These are phyloP conservation scores for Macrophomina tecta DNA, from an alignment of 2,329 filamentous ascomycete species.

Conservation along the genomic window DNA sequence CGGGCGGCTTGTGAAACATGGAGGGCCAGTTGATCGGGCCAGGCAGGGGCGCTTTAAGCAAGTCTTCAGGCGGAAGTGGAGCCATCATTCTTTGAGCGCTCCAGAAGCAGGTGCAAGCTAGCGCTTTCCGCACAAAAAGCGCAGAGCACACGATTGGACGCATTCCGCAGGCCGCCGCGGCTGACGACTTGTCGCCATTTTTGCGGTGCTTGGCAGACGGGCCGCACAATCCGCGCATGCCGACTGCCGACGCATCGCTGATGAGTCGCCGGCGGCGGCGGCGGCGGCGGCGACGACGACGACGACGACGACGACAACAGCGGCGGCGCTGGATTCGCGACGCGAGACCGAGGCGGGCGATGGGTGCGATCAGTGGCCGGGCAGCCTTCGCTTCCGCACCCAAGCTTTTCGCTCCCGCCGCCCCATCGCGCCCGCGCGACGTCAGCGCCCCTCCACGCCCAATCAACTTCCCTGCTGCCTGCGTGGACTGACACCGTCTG, in stretches of 20 bases:
- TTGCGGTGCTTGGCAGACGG: slow-evolving; percentile 3
- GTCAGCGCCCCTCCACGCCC: background rate
- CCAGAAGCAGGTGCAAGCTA: background rate
- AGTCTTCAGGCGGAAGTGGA: slow-evolving; percentile 9
- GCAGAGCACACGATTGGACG: background rate
- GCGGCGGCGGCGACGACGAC: background rate
- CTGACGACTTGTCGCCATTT: slow-evolving; percentile 12
- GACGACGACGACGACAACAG: too few relatives aligned
- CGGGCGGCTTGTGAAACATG: slow-evolving; percentile 8
- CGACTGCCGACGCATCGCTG: background rate
- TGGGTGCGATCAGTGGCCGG: too few relatives aligned
- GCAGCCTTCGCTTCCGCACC: slow-evolving; percentile 4
- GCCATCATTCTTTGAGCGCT: slow-evolving; percentile 7
- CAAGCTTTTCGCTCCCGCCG: slow-evolving; percentile 21
- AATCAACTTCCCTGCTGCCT: slow-evolving; percentile 6
- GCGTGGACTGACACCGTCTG: slow-evolving; percentile 8
- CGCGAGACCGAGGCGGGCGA: background rate
- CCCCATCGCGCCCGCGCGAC: background rate
- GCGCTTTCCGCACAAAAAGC: slow-evolving; percentile 24
- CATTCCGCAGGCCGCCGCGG: slow-evolving; percentile 25
- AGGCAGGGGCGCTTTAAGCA: slow-evolving; percentile 1
- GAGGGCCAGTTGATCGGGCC: background rate
- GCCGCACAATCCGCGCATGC: slow-evolving; percentile 33
- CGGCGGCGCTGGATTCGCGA: too few relatives aligned
- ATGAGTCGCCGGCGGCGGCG: background rate